These are phyloP conservation scores for Urostyla sp. DNA, from an alignment of 73 alveolate species.

Conservation along the genomic window DNA sequence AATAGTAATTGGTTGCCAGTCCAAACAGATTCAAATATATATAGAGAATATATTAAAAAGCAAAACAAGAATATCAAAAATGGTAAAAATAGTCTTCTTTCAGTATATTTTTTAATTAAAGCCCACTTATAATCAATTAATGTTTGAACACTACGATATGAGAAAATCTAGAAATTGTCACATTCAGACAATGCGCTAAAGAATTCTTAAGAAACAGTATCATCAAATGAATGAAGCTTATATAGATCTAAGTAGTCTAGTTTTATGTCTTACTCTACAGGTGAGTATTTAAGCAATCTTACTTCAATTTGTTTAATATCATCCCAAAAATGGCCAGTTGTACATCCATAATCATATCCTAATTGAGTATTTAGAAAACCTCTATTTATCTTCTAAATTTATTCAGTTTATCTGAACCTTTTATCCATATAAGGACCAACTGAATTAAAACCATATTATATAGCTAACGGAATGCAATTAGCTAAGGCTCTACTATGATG, in stretches of 20 bases:
- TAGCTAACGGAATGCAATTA: not conserved
- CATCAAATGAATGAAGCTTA: not conserved
- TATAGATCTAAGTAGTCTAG: slow-evolving; percentile 26
- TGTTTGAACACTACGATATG: not conserved
- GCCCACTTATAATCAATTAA: slow-evolving; percentile 48
- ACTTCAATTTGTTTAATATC: not conserved
- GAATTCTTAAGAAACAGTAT: not conserved
- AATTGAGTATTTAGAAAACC: slow-evolving; percentile 10
- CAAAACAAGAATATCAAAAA: slow-evolving; percentile 13
- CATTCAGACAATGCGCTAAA: slow-evolving; percentile 16
- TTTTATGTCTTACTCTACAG: slow-evolving; percentile 4
- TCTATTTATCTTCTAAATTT: not conserved
- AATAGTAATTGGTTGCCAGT: too few species aligned
- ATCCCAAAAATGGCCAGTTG: slow-evolving; percentile 27
- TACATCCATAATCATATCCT: slow-evolving; percentile 1
- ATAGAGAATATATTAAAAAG: slow-evolving; percentile 8
- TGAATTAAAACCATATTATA: not conserved
- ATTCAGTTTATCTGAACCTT: not conserved
- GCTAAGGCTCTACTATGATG: slow-evolving; percentile 37
- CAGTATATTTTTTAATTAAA: not conserved
- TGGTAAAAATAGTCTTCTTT: slow-evolving; percentile 40
- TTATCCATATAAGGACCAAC: not conserved
- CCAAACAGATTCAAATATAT: too few species aligned
- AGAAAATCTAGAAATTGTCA: slow-evolving; percentile 25
- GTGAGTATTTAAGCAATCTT: not conserved